Evolutionary conservation across 1,284 basidiomycete genomes (phyloP).

Genomic region (Trichosporon faecale): DNA sequence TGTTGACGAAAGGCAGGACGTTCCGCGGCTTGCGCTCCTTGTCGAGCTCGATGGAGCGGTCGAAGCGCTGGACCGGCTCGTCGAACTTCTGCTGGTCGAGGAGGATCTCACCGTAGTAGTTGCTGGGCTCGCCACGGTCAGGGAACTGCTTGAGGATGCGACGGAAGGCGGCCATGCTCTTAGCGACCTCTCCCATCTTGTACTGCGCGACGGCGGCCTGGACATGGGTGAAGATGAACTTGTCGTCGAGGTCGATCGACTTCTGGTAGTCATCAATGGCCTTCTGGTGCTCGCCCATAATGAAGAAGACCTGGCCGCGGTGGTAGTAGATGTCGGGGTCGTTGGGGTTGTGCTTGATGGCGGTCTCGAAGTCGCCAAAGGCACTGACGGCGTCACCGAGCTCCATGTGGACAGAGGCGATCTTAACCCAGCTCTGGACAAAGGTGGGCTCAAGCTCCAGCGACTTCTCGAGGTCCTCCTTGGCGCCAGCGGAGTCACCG

Average conservation of each 20-base stretch:
- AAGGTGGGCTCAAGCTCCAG: slow-evolving; percentile 70
- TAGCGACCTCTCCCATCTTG: slow-evolving; percentile 74
- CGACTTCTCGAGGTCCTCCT: slow-evolving; percentile 76
- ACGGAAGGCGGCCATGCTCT: slow-evolving; percentile 86
- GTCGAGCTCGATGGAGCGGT: slow-evolving; percentile 87
- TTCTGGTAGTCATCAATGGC: slow-evolving; percentile 89
- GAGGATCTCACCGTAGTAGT: slow-evolving; percentile 93
- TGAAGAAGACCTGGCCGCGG: slow-evolving; percentile 97
- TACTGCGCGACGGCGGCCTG: slow-evolving; percentile 97
- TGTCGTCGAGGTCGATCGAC: slow-evolving; percentile 72
- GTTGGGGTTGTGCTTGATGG: slow-evolving; percentile 73
- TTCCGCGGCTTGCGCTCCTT: slow-evolving; percentile 65
- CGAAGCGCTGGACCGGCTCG: slow-evolving; percentile 93
- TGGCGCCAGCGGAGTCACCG: slow-evolving; percentile 78
- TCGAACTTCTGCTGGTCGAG: slow-evolving; percentile 87
- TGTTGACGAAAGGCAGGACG: slow-evolving; percentile 94
- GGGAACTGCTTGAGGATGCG: slow-evolving; percentile 77
- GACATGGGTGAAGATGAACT: slow-evolving; percentile 62
- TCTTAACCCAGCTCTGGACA: slow-evolving; percentile 92
- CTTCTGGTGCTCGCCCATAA: slow-evolving; percentile 82
- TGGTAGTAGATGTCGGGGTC: slow-evolving; percentile 99
- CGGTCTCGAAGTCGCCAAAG: slow-evolving; percentile 87
- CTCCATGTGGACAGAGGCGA: slow-evolving; percentile 97
- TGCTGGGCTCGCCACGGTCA: slow-evolving; percentile 75
- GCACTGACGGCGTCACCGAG: slow-evolving; percentile 73